phyloP scores from a whole-genome alignment of 2,329 filamentous ascomycete species.

The Aureobasidium vineae region DNA sequence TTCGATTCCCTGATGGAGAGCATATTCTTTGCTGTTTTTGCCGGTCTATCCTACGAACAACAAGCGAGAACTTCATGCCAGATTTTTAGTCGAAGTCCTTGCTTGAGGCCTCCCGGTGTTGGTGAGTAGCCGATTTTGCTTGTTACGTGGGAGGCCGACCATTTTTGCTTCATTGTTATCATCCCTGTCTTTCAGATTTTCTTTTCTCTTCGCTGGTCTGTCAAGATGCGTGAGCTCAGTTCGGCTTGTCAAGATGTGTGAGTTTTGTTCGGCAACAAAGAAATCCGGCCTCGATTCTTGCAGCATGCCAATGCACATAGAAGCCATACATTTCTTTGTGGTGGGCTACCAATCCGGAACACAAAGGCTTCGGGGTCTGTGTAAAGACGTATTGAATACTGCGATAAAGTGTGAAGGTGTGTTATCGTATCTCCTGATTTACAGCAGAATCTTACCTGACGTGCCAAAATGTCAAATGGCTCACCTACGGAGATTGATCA shows the following conservation, averaged over 20 bases:
- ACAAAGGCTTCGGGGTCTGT: neutral
- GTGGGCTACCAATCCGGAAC: neutral
- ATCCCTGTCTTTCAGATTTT: neutral
- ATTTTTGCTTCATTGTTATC: no score
- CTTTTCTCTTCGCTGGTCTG: neutral
- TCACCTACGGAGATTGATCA: neutral
- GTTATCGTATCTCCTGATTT: no score
- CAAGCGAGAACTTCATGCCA: neutral
- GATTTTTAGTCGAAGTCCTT: neutral
- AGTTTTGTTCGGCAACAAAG: neutral
- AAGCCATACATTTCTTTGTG: neutral
- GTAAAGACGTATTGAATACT: neutral
- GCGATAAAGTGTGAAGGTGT: neutral
- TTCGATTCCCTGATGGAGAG: slow-evolving; percentile 35
- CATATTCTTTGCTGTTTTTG: neutral
- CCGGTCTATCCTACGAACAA: neutral
- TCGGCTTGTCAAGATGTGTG: neutral
- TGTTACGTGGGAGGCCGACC: no score
- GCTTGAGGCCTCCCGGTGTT: neutral
- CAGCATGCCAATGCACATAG: neutral
- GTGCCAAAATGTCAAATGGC: neutral
- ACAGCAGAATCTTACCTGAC: neutral
- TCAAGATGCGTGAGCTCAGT: neutral
- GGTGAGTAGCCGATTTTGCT: neutral
- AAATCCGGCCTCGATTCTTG: neutral